phyloP scores from a whole-genome alignment of 1,284 basidiomycete genomes.

The Polyporus tsugae region DNA sequence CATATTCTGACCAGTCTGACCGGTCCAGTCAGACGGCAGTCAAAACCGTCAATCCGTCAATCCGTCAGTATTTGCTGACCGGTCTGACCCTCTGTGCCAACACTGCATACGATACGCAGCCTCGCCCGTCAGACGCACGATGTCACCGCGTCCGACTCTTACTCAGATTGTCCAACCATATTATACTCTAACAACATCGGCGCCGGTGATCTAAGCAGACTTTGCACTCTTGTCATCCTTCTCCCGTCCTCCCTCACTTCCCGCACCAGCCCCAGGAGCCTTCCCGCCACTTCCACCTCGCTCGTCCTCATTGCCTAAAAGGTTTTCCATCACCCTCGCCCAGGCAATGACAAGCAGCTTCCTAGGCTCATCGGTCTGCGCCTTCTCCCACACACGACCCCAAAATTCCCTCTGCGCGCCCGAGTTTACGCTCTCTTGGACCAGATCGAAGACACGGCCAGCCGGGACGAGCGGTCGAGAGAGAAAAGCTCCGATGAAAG shows the following conservation, averaged over 20 bases:
- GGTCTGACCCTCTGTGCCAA: too few species aligned
- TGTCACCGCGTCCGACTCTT: too few species aligned
- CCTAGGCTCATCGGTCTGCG: slow-evolving; percentile 41
- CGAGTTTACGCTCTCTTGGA: slow-evolving; percentile 37
- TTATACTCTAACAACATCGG: not conserved
- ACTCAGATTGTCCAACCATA: too few species aligned
- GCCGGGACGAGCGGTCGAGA: slow-evolving; percentile 42
- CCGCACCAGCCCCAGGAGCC: slow-evolving; percentile 31
- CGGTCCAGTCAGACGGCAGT: too few species aligned
- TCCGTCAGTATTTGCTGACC: too few species aligned
- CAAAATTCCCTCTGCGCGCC: slow-evolving; percentile 41
- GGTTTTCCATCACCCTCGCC: slow-evolving; percentile 40
- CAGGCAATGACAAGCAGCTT: slow-evolving; percentile 41
- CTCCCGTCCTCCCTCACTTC: not conserved
- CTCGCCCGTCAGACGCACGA: too few species aligned
- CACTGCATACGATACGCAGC: too few species aligned
- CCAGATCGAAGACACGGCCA: slow-evolving; percentile 36
- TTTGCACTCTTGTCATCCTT: slow-evolving; percentile 4
- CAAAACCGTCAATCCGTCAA: too few species aligned
- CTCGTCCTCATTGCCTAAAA: slow-evolving; percentile 29
- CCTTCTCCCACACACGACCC: slow-evolving; percentile 41
- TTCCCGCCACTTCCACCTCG: slow-evolving; percentile 7
- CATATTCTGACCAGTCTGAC: too few species aligned
- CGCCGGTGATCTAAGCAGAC: not conserved
- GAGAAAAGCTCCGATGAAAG: slow-evolving; percentile 36